Conservation (phyloP, 2,329 filamentous ascomycete species). For the Rutstroemia sp. region DNA sequence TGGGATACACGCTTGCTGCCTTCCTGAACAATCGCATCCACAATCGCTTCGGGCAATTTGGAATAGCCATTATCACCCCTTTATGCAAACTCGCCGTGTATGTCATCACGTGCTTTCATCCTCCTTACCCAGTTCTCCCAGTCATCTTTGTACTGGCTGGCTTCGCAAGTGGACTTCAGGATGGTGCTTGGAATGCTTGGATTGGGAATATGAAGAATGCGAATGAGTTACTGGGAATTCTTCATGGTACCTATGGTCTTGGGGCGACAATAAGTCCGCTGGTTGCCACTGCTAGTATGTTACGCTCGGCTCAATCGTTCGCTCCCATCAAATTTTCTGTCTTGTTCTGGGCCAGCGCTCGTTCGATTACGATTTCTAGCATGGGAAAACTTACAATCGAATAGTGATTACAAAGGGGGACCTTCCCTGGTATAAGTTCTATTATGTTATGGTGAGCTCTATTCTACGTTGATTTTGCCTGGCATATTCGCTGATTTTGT, state of each 20-base stretch:
- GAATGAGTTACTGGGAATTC: conserved; percentile 66
- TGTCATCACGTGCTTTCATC: conserved; percentile 50
- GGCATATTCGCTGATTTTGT: not conserved
- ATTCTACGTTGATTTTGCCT: not conserved
- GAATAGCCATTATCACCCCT: conserved; percentile 33
- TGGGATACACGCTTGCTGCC: conserved; percentile 56
- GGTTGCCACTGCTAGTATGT: conserved; percentile 9
- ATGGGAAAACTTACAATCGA: conserved; percentile 44
- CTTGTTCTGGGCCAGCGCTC: not conserved
- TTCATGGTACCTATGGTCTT: conserved; percentile 66
- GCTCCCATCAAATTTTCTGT: not conserved
- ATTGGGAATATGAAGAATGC: conserved; percentile 58
- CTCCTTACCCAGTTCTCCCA: conserved; percentile 60
- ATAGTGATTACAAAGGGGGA: conserved; percentile 59
- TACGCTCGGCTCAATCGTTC: not conserved
- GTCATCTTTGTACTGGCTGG: conserved; percentile 58
- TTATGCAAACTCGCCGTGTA: conserved; percentile 15
- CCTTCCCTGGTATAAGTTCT: conserved; percentile 65
- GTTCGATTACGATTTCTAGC: conserved; percentile 29
- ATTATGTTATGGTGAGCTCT: conserved; percentile 61
- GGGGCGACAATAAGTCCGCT: conserved; percentile 60
- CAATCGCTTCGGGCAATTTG: conserved; percentile 51
- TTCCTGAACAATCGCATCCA: conserved; percentile 60
- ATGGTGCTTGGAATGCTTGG: conserved; percentile 53
- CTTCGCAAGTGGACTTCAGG: conserved; percentile 63